Percentiles rank a stretch among this genome's conserved stretches.
phyloP scores from a whole-genome alignment of 2,329 filamentous ascomycete species.

The Rhynchosporium secalis region DNA sequence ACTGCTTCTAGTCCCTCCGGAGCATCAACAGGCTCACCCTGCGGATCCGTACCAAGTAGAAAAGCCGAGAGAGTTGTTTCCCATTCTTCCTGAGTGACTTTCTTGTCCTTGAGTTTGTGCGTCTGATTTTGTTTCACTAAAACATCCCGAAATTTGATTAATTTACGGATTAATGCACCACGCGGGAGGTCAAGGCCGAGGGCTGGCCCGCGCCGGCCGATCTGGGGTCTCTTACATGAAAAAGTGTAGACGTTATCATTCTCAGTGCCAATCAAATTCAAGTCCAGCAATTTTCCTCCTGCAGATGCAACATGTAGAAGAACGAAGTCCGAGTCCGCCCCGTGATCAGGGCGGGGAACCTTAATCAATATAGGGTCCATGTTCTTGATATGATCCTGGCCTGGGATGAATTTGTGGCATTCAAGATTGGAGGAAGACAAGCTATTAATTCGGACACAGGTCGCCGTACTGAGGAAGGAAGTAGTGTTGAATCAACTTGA shows the following conservation, averaged over 20 bases:
- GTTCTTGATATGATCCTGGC: neutral
- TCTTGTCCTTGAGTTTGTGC: conserved; percentile 53
- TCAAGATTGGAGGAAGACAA: neutral
- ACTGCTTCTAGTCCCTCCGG: conserved; percentile 63
- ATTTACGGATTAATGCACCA: conserved; percentile 37
- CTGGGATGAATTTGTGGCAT: neutral
- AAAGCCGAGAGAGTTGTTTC: conserved; percentile 57
- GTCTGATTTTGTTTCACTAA: conserved; percentile 59
- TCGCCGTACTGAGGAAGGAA: neutral
- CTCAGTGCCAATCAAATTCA: conserved; percentile 69
- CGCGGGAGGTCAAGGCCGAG: conserved; percentile 25
- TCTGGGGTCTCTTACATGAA: conserved; percentile 34
- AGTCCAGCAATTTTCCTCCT: conserved; percentile 55
- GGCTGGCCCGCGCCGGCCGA: conserved; percentile 28
- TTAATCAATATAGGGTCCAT: conserved; percentile 49
- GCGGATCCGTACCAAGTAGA: conserved; percentile 48
- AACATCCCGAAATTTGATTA: conserved; percentile 28
- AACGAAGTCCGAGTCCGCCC: conserved; percentile 51
- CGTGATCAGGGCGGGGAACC: conserved; percentile 58
- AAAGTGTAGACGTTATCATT: conserved; percentile 31
- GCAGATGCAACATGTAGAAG: conserved; percentile 59
- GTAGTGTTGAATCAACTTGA: neutral
- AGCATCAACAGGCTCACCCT: conserved; percentile 49
- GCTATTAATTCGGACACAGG: neutral
- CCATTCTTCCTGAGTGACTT: conserved; percentile 66